phyloP scores from a whole-genome alignment of 148 eudicot species.

The Agrostemma githago region DNA sequence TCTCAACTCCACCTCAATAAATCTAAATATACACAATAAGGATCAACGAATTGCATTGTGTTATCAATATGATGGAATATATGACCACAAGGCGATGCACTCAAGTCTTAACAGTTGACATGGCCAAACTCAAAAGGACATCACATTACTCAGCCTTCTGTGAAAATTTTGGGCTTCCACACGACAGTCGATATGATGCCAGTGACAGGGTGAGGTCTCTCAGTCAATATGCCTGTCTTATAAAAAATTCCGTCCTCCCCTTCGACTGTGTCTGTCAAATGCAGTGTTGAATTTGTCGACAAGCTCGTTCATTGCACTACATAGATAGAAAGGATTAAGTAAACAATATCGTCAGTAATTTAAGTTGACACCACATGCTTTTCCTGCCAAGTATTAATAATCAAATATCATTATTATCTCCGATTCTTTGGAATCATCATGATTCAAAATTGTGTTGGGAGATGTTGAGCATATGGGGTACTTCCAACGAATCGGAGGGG shows the following conservation, averaged over 20 bases:
- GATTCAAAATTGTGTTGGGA: too few species aligned
- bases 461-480: too few species aligned
- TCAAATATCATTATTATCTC: too few species aligned
- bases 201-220: background rate
- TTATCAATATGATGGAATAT: slow-evolving; percentile 3
- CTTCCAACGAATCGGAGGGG: too few species aligned
- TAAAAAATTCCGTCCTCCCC: slow-evolving; percentile 76
- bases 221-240: slow-evolving; percentile 17
- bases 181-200: slow-evolving; percentile 2
- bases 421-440: too few species aligned
- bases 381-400: background rate
- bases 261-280: slow-evolving; percentile 72
- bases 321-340: slow-evolving; percentile 9
- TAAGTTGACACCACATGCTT: background rate
- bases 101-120: background rate
- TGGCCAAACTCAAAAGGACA: slow-evolving; percentile 3
- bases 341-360: background rate
- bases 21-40: slow-evolving; percentile 10
- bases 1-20: background rate
- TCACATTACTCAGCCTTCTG: slow-evolving; percentile 11
- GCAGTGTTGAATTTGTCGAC: slow-evolving; percentile 86
- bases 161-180: background rate
- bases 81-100: slow-evolving; percentile 11
- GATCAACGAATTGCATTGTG: background rate
- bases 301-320: slow-evolving; percentile 86